Evolutionary conservation across 805 yeast genomes (phyloP), one percentile per base, ranked within the genome.

Genomic region (Blastobotrys attinorum): DNA sequence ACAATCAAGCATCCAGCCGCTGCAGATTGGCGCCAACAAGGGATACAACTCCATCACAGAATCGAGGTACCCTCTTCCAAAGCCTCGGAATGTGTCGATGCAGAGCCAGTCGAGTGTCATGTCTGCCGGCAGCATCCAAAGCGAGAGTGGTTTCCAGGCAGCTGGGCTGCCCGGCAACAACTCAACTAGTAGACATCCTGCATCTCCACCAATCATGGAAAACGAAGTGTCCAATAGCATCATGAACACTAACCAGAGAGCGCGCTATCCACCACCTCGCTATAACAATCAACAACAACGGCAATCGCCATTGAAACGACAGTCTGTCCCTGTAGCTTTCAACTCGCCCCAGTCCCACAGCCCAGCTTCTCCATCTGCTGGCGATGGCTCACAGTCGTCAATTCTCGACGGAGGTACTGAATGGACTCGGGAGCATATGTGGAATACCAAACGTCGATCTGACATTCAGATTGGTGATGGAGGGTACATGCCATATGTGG

Each of bases 281-380:
- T 40, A 40, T 27, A 31, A 40, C 31, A 20, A 39, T 23, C 25
- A 27, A 22, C 31, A 27, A 4, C 23, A 21, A 3, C 22, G 41
- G 15, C 31, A 38, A 17, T 23, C 31, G 22, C 31, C 31, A 6
- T 17, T n/a, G 22, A 38, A 38, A 16, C 43, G 43, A 10, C 43
- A 40, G 36, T 40, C 43, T 16, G 43, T 40, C n/a, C 43, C 43
- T 10, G 43, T 40, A 4, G 31, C 13, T 15, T 25, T 34, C 21
- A 34, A 34, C 13, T n/a, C n/a, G n/a, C n/a, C n/a, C n/a, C 38
- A 31, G 11, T 4, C 18, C 13, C 36, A 32, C 10, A 11, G 29
- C 11, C 4, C 4, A 4, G 21, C 15, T 31, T 6, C 17, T 6
- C 34, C 34, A 15, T 15, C 25, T n/a, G 37, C 21, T 15, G 38